Evolutionary conservation across 2,329 filamentous ascomycete species (phyloP), one percentile per base, ranked within the genome.

Genomic region (Ceratocystis cubensis): DNA sequence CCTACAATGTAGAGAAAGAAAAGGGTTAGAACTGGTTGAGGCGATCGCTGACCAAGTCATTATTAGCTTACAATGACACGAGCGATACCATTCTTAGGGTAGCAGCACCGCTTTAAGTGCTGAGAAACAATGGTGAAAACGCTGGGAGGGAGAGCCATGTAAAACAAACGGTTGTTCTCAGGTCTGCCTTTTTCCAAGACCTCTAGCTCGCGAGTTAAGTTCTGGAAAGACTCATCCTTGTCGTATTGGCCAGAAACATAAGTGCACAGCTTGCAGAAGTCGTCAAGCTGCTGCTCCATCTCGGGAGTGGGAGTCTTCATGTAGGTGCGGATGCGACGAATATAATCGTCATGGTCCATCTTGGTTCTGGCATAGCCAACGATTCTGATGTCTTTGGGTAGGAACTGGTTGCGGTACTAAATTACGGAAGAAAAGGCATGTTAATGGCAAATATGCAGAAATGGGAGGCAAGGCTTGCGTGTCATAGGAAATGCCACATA

Each of bases 261-360:
- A 74, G 89, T 86, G 83, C 93, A 97, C 72, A 93, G 81, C 69
- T 84, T 80, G 80, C 86, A 88, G 79, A 99, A 99, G 68, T 94
- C 88, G 69, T 94, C 85, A 68, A 99, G 83, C 77, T 97, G 92
- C 78, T 96, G 88, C 81, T 99, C 92, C 72, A 95, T 87, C 73
- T 97, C 94, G 81, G 96, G 96, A 72, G 93, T 96, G 17, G 94
- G 94, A 17, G 92, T 94, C 84, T 99, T 97, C 81, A 99, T 99
- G 81, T 96, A 95, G 69, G 91, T 96, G 79, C 89, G 93, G 78
- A 99, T 91, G 72, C 94, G 86, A 79, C 88, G 89, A 75, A 97
- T 83, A 81, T 89, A 97, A 78, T 99, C 94, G 70, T 91, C 87
- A 74, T 93, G 91, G 80, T 97, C 92, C 94, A 99, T 99, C 83